Conservation (phyloP, 257 asterid genomes). For the Primulina huaijiensis region DNA sequence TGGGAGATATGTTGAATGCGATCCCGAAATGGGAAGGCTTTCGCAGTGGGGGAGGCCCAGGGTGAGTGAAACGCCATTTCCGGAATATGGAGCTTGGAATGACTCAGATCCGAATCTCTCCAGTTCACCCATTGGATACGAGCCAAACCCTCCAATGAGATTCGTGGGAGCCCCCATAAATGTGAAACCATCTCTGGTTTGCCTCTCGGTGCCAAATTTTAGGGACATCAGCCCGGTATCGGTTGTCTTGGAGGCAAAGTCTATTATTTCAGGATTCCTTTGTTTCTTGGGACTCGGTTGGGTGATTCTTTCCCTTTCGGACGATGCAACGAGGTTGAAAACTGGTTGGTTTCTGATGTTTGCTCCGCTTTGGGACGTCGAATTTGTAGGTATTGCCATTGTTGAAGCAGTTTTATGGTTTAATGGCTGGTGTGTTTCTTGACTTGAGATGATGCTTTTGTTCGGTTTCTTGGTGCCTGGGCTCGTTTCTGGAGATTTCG, state of each 20-base stretch:
- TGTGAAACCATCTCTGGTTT: slow-evolving; percentile 56
- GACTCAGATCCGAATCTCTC: slow-evolving; percentile 67
- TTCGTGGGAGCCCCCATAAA: slow-evolving; percentile 76
- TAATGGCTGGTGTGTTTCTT: slow-evolving; percentile 22
- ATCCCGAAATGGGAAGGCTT: slow-evolving; percentile 58
- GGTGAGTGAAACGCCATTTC: slow-evolving; percentile 79
- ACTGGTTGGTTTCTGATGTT: slow-evolving; percentile 38
- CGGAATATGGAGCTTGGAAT: slow-evolving; percentile 66
- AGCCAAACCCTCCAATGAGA: slow-evolving; percentile 85
- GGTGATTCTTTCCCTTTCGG: slow-evolving; percentile 54
- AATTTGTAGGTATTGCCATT: slow-evolving; percentile 32
- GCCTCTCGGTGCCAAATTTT: slow-evolving; percentile 57
- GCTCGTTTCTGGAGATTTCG: slow-evolving; percentile 44
- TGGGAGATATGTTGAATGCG: slow-evolving; percentile 61
- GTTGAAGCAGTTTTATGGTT: slow-evolving; percentile 29
- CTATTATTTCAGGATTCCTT: slow-evolving; percentile 46
- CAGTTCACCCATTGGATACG: slow-evolving; percentile 68
- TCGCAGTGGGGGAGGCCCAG: slow-evolving; percentile 88
- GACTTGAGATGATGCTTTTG: slow-evolving; percentile 34
- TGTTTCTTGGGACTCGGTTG: slow-evolving; percentile 75
- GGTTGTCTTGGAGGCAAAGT: slow-evolving; percentile 42
- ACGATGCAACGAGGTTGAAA: slow-evolving; percentile 61
- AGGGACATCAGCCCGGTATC: slow-evolving; percentile 39
- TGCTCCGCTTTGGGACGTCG: slow-evolving; percentile 44
- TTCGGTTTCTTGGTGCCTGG: slow-evolving; percentile 40